Evolutionary conservation across 2,329 filamentous ascomycete genomes (phyloP), one percentile per base, ranked within the genome.

Genomic region (Trichoderma atrobrunneum): DNA sequence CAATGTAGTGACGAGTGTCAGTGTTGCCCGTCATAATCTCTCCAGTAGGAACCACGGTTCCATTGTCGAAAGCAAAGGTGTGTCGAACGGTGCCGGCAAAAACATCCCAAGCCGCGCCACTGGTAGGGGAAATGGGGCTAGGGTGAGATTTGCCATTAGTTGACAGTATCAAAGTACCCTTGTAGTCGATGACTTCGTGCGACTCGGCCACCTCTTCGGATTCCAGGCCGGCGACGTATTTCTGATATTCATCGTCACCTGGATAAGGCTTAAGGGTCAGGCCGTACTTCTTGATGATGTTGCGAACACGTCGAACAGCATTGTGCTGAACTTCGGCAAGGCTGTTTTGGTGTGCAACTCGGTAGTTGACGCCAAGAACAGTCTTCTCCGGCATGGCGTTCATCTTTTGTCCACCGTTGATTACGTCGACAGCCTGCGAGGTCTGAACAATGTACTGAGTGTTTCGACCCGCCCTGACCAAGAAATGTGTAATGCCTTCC

Each of bases 351-450:
- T 87, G 83, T 30, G 88, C 87, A 65, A 89, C 85, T 76, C 84
- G 88, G 81, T 86, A 89, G 80, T 93, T 92, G 67, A 92, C 85
- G 0, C 87, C 85, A 0, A 88, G 81, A 0, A 81, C 82, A 0
- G 86, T 87, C 10, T 84, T 83, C 76, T 92, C 91, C 0, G 91
- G 91, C 60, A 93, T 85, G 0, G 90, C 89, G 74, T 93, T 93
- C 77, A 87, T 86, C 81, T 93, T 93, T 62, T 88, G 83, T 0
- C 91, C 91, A 1, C 90, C 90, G 5, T 78, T 76, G 74, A 93
- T 89, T 7, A 89, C 79, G 76, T 91, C 89, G 1, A 90, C 85
- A 0, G 90, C 87, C 48, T 88, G 84, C 0, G 89, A 90, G 0
- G 89, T 91, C 54, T 88, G 88, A 72, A 92, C 85, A 24, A 88